Evolutionary conservation across 768 basidiomycete genomes (phyloP).

Genomic region (Lactarius trivialis): DNA sequence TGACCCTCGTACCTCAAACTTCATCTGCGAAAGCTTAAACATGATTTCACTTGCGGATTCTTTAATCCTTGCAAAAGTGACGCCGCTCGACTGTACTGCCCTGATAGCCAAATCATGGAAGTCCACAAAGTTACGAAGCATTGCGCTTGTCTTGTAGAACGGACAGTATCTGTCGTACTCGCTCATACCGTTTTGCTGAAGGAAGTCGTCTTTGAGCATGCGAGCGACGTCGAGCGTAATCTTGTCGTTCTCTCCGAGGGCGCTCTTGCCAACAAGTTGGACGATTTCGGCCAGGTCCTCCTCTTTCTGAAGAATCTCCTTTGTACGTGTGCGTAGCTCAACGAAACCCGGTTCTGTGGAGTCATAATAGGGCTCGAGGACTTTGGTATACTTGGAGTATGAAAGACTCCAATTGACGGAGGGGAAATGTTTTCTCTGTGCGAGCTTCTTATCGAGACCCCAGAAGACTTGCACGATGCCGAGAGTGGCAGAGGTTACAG

Average conservation of each 20-base stretch:
- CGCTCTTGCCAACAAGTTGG: conserved; percentile 98
- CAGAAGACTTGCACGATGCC: conserved; percentile 99
- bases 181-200: conserved; percentile 99
- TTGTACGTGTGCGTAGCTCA: conserved; percentile 83
- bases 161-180: conserved; percentile 97
- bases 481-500: conserved; percentile 94
- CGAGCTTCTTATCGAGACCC: conserved; percentile 99
- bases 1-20: conserved; percentile 72
- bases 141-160: conserved; percentile 97
- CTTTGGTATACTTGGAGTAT: conserved; percentile 96
- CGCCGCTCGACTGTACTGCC: conserved; percentile 75
- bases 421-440: conserved; percentile 98
- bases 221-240: conserved; percentile 95
- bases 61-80: conserved; percentile 82
- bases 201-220: conserved; percentile 95
- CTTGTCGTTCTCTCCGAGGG: conserved; percentile 95
- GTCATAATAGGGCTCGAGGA: conserved; percentile 91
- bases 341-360: conserved; percentile 89
- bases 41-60: conserved; percentile 82
- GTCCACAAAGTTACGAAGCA: conserved; percentile 90
- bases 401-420: conserved; percentile 99
- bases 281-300: conserved; percentile 98
- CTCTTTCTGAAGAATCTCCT: conserved; percentile 98
- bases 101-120: conserved; percentile 90
- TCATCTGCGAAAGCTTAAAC: conserved; percentile 99